A percentile compares a stretch with the other conserved stretches of the same genome.
phyloP scores from a whole-genome alignment of 495 filamentous ascomycete species.

The Lophiotrema nucula region DNA sequence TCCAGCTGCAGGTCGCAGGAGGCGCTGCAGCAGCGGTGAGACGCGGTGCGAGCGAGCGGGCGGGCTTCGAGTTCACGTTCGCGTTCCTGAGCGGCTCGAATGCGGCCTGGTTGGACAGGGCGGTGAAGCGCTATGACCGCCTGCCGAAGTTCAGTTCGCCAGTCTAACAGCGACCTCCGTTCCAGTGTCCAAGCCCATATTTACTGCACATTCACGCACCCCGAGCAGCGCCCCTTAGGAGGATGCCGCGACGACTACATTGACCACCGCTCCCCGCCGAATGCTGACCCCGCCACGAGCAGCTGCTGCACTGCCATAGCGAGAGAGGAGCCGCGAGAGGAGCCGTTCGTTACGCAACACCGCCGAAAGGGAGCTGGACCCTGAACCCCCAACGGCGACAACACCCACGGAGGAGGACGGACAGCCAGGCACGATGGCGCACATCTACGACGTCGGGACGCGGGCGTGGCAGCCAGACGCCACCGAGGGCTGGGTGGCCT shows the following conservation, averaged over 20 bases:
- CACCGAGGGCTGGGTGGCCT: slow-evolving; percentile 94
- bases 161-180: slow-evolving; percentile 10
- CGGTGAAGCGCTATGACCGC: slow-evolving; percentile 24
- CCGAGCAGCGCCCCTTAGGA: too few relatives aligned
- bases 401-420: background rate
- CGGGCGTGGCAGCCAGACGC: slow-evolving; percentile 96
- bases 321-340: slow-evolving; percentile 5
- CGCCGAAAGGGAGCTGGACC: slow-evolving; percentile 16
- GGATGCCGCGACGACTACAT: too few relatives aligned
- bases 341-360: slow-evolving; percentile 5
- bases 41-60: background rate
- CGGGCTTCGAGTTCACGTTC: background rate
- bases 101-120: background rate
- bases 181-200: too few relatives aligned
- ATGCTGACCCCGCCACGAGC: background rate
- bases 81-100: slow-evolving; percentile 1
- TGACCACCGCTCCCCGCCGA: too few relatives aligned
- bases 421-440: slow-evolving; percentile 64
- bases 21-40: slow-evolving; percentile 5
- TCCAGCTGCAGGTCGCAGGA: background rate
- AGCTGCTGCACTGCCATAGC: background rate
- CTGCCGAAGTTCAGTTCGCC: slow-evolving; percentile 17
- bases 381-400: background rate
- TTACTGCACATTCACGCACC: too few relatives aligned
- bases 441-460: slow-evolving; percentile 95